Percentiles rank a stretch among this genome's conserved stretches.
Evolutionary conservation across 1,284 basidiomycete species (phyloP).

Genomic region (Thelephora terrestris): DNA sequence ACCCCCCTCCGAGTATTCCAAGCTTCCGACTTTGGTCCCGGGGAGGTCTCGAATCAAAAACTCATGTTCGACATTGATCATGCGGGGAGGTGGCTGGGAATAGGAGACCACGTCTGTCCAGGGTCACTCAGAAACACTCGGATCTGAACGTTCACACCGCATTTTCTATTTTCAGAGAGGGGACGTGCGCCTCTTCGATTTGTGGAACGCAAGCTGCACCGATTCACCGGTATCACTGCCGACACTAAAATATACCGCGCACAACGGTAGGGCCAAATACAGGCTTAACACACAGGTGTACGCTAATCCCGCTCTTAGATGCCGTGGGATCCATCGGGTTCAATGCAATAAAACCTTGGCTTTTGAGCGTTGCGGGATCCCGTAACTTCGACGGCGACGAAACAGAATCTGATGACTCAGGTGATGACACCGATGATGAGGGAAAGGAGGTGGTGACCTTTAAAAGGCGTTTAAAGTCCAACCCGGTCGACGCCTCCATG

Average conservation of each 20-base stretch:
- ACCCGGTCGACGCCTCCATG: too few species aligned
- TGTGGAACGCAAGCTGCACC: conserved; percentile 7
- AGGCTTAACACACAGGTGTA: neutral
- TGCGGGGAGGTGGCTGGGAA: conserved; percentile 55
- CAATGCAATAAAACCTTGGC: conserved; percentile 40
- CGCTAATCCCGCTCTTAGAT: conserved; percentile 27
- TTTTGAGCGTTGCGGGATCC: conserved; percentile 59
- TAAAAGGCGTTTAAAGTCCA: too few species aligned
- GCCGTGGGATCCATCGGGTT: conserved; percentile 53
- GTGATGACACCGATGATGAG: conserved; percentile 4
- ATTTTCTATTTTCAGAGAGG: conserved; percentile 12
- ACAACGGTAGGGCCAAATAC: conserved; percentile 29
- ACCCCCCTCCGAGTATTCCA: conserved; percentile 34
- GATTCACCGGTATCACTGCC: conserved; percentile 13
- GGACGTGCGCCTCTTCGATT: conserved; percentile 13
- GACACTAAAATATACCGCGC: conserved; percentile 28
- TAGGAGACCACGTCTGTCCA: conserved; percentile 59
- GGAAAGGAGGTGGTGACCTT: neutral
- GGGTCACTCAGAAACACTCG: neutral
- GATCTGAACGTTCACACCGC: neutral
- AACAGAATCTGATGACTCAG: conserved; percentile 2
- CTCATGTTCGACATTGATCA: conserved; percentile 70
- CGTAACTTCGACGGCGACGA: conserved; percentile 39
- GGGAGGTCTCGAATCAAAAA: conserved; percentile 60
- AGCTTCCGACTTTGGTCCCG: conserved; percentile 7